Base-by-base conservation (phyloP, 1,284 basidiomycete species). In the Naganishia sp. region DNA sequence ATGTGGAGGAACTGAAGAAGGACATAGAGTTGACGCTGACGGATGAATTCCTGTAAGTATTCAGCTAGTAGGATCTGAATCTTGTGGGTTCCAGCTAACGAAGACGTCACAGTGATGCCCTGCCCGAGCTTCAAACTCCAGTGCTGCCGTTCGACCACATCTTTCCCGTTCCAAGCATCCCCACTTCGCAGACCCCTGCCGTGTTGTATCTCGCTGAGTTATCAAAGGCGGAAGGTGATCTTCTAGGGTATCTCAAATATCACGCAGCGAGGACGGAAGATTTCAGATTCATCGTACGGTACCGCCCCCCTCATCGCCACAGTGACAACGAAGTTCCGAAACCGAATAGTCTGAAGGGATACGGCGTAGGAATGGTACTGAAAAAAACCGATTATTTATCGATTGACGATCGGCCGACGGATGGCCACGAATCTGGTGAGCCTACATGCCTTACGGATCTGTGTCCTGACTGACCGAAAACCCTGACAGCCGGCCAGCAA, bases 331-430 rank as follows among this genome's bases (percentile, higher is more conserved):
- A 65, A 0, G 49, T 63, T 41, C 5, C 28, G 10, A 45, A 39
- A 15, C 69, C 68, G 32, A 77, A 76, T 13, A 84, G 85, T 68
- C 80, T 98, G 5, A 86, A 89, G 7, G 94, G 95, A 6, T 99
- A 92, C 72, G 94, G 94, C 3, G 93, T 94, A 7, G 84, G 90
- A 32, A 83, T 99, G 64, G 92, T 96, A 72, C 80, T 99, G 72
- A 99, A 99, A 82, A 97, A 95, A 80, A 97, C 88, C 81, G 95
- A 99, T 76, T 99, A 99, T 75, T 85, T 98, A 17, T 93, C 90
- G 2, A 83, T 98, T 3, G 94, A 97, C 75, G 94, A 97, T 76
- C 82, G 94, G 55, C 75, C 62, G n/a, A 63, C 60, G 6, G 65
- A 53, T 9, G 35, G 13, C 13, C 35, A 4, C 35, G 35, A 39